These are phyloP conservation scores for Salix suchowensis DNA, from an alignment of 345 rosid genomes.

Conservation along the genomic window DNA sequence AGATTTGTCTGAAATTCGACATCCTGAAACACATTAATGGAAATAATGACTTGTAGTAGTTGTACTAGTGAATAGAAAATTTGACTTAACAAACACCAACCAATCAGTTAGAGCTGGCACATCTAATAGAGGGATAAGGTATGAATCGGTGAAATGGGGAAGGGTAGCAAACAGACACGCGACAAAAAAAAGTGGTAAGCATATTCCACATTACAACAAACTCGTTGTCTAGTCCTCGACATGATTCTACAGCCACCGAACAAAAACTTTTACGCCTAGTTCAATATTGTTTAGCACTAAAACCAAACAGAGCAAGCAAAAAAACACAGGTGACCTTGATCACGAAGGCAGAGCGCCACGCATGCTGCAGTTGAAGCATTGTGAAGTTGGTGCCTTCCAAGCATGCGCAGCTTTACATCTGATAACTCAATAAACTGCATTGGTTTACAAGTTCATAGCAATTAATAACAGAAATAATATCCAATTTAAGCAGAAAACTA, in stretches of 20 bases:
- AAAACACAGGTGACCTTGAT: constrained; percentile 45
- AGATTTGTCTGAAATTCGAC: constrained; percentile 61
- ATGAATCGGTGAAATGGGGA: too few relatives aligned
- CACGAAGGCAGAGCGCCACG: constrained; percentile 60
- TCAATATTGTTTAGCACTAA: background rate
- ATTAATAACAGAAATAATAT: background rate
- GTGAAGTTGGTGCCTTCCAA: constrained; percentile 86
- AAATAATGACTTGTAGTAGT: background rate
- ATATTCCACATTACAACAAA: background rate
- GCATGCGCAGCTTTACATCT: constrained; percentile 60
- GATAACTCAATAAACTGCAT: constrained; percentile 56
- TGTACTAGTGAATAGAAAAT: background rate
- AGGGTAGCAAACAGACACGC: background rate
- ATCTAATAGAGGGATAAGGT: background rate
- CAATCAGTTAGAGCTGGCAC: background rate
- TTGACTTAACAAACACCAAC: background rate
- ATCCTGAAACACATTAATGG: constrained; percentile 41
- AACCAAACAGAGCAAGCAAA: background rate
- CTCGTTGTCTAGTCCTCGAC: background rate
- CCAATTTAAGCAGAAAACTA: background rate
- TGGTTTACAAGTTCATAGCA: background rate
- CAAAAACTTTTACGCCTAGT: background rate
- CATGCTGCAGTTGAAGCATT: constrained; percentile 82
- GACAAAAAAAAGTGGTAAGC: background rate
- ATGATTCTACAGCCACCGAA: background rate